phyloP scores from a whole-genome alignment of 805 yeast species.

The Phaffomyces antillensis region DNA sequence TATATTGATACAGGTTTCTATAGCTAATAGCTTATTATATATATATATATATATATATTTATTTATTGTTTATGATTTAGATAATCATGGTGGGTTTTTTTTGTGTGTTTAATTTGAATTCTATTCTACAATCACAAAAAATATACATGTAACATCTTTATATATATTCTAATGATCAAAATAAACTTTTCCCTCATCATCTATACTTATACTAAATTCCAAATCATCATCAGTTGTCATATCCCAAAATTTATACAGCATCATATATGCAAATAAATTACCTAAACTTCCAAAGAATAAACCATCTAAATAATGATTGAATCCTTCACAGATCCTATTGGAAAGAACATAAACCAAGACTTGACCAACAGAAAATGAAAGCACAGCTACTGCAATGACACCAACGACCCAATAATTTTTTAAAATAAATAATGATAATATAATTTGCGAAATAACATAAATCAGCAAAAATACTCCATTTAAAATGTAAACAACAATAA shows the following conservation, averaged over 20 bases:
- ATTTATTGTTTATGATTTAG: too few species aligned
- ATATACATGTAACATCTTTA: too few species aligned
- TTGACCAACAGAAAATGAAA: constrained; percentile 80
- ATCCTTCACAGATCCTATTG: constrained; percentile 53
- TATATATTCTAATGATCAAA: constrained; percentile 8
- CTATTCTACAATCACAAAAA: too few species aligned
- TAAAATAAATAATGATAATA: constrained; percentile 60
- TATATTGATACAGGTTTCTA: neutral
- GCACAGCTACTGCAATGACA: constrained; percentile 60
- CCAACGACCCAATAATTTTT: constrained; percentile 87
- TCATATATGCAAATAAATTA: constrained; percentile 79
- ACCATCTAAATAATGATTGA: constrained; percentile 88
- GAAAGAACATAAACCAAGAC: constrained; percentile 67
- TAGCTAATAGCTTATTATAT: neutral
- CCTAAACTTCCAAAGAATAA: constrained; percentile 76
- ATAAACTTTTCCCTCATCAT: constrained; percentile 32
- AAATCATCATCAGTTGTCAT: constrained; percentile 91
- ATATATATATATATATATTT: neutral
- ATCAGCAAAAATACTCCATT: constrained; percentile 59
- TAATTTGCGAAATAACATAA: constrained; percentile 61
- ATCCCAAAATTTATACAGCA: constrained; percentile 96
- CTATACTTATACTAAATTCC: constrained; percentile 72
- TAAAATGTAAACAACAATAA: constrained; percentile 60
- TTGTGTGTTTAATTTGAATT: too few species aligned
- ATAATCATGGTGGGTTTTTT: too few species aligned